Conservation (phyloP, 2,329 filamentous ascomycete species). For the Microdochium bolleyi region DNA sequence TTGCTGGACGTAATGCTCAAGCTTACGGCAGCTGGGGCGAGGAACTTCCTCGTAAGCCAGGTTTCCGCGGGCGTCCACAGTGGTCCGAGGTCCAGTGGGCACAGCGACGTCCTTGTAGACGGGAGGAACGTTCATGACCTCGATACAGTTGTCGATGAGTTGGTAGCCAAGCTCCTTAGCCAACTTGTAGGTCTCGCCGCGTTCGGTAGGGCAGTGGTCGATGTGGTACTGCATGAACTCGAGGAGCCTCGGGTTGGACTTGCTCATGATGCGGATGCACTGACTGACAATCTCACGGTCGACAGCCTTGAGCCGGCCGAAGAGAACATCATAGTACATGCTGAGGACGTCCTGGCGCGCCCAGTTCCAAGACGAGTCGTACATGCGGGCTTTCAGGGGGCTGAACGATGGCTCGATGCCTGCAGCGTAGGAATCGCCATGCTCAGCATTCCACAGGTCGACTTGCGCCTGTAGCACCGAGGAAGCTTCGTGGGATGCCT, state of each 20-base stretch:
- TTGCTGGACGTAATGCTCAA: constrained; percentile 96
- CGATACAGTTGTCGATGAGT: constrained; percentile 95
- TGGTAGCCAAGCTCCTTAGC: constrained; percentile 89
- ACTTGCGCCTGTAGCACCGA: constrained; percentile 85
- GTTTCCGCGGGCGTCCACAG: constrained; percentile 86
- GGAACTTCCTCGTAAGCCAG: constrained; percentile 86
- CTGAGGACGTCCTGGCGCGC: constrained; percentile 91
- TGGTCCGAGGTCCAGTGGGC: constrained; percentile 86
- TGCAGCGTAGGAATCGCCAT: constrained; percentile 91
- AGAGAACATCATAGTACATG: constrained; percentile 99
- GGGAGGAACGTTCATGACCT: constrained; percentile 74
- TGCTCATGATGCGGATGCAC: constrained; percentile 99
- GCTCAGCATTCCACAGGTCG: constrained; percentile 90
- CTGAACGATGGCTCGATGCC: constrained; percentile 95
- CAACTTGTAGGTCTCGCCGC: constrained; percentile 95
- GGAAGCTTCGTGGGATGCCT: constrained; percentile 77
- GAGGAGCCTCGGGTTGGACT: constrained; percentile 87
- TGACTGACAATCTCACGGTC: constrained; percentile 98
- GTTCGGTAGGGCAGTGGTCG: constrained; percentile 93
- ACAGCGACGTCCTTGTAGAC: constrained; percentile 94
- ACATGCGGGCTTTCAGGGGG: constrained; percentile 85
- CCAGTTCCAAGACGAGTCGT: constrained; percentile 99
- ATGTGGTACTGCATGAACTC: constrained; percentile 99
- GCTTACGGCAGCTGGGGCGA: constrained; percentile 82
- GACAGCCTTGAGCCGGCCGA: constrained; percentile 83